These are phyloP conservation scores for Haplographium delicatum DNA, from an alignment of 495 filamentous ascomycete species.

Conservation along the genomic window DNA sequence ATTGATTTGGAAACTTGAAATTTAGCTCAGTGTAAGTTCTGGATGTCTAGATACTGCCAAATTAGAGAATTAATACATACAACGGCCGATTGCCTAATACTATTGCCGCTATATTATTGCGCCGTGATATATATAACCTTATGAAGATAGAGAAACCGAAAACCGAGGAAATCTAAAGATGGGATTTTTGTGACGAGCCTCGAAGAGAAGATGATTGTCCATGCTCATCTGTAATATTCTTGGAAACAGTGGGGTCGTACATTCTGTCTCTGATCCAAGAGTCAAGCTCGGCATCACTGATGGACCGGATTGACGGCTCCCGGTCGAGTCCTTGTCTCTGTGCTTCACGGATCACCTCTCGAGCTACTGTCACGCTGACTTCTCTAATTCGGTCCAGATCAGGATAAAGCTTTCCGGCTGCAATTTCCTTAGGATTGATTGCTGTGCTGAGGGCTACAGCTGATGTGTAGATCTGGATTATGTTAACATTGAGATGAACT, in stretches of 20 bases:
- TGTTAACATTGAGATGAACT: not conserved
- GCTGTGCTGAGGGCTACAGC: conserved; percentile 61
- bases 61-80: no score
- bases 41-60: no score
- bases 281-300: conserved; percentile 60
- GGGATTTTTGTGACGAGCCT: not conserved
- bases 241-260: conserved; percentile 54
- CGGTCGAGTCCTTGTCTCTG: conserved; percentile 66
- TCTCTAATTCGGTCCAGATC: conserved; percentile 69
- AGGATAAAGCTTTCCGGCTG: conserved; percentile 64
- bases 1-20: no score
- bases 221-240: not conserved
- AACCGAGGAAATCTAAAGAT: no score
- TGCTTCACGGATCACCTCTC: conserved; percentile 68
- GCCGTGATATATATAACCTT: no score
- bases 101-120: no score
- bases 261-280: conserved; percentile 64
- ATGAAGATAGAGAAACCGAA: no score
- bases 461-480: conserved; percentile 55
- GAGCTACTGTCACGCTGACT: conserved; percentile 66
- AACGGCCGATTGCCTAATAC: no score
- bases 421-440: conserved; percentile 55
- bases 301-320: conserved; percentile 53
- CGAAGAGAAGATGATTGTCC: not conserved
- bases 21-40: no score